Conservation (phyloP, 1,284 basidiomycete species). For the Naganishia liquefaciens region DNA sequence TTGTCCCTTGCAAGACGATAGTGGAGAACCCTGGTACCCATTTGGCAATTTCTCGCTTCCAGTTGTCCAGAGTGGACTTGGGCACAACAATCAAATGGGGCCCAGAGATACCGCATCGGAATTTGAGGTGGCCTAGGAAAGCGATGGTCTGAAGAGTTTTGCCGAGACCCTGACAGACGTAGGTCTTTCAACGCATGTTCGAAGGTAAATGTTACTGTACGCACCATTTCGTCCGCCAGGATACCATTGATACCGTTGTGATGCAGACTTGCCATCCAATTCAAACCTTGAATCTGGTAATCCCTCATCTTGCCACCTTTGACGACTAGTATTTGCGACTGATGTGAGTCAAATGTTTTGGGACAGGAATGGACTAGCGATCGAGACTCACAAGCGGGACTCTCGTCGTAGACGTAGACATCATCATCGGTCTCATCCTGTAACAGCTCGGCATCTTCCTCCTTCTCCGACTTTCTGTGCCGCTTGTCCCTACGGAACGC, state of each 20-base stretch:
- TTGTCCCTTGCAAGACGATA: conserved; percentile 78
- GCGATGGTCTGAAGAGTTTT: conserved; percentile 98
- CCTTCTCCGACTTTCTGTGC: conserved; percentile 94
- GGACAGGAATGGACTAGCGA: conserved; percentile 28
- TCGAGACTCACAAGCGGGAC: conserved; percentile 72
- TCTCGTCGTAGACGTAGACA: conserved; percentile 88
- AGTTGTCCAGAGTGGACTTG: conserved; percentile 96
- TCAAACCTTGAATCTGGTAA: conserved; percentile 94
- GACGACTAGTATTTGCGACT: conserved; percentile 62
- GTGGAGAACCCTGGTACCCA: conserved; percentile 92
- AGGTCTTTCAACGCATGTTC: neutral
- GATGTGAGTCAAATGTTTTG: conserved; percentile 13
- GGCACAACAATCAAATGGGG: conserved; percentile 96
- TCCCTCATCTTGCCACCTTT: conserved; percentile 83
- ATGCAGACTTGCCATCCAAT: conserved; percentile 93
- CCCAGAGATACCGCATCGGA: conserved; percentile 73
- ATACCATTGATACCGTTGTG: conserved; percentile 93
- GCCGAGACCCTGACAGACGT: conserved; percentile 77
- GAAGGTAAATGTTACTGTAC: conserved; percentile 35
- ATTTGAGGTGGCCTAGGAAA: conserved; percentile 92
- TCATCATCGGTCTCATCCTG: conserved; percentile 69
- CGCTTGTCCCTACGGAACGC: conserved; percentile 64
- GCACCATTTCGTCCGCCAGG: conserved; percentile 89
- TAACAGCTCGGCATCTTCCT: conserved; percentile 93
- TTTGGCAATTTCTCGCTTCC: conserved; percentile 86